Evolutionary conservation across 2,329 filamentous ascomycete genomes (phyloP), one percentile per base, ranked within the genome.

Genomic region (Chrysosporium queenslandicum): DNA sequence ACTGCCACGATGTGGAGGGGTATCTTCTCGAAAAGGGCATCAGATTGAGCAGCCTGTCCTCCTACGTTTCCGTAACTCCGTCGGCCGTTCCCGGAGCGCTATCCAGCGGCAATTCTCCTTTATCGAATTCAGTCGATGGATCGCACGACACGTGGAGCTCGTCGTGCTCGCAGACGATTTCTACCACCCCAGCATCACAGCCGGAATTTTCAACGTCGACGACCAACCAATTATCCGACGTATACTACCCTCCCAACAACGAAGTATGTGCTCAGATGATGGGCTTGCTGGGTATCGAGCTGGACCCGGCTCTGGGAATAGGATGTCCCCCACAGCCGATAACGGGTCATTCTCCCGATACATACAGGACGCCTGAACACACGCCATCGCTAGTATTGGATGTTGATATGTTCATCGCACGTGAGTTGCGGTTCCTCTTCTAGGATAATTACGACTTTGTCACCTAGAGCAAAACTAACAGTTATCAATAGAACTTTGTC

Each of bases 1-100:
- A 92, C 61, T 71, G 81, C 0, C 77, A 86, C 54, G 87, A 92
- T 64, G 82, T 89, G 0, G 85, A 92, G 65, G 74, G 78, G 11
- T 92, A 89, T 62, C 70, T 94, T 2, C 76, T 76, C 37, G 74
- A 56, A 14, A 62, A 62, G 34, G 67, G 67, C 1, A 55, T 70
- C 20, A 57, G 56, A 36, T 41, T 68, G 11, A 61, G 64, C 46
- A 61, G 58, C 1, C 62, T 62, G 18, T 63, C 61, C n/a, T 53
- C 60, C 39, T 64, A 62, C 46, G 47, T 66, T 30, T 58, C 61
- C 2, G 54, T 64, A n/a, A 58, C 61, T 2, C 39, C 55, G 3
- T 36, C 53, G 5, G 53, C 41, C 3, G 20, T 54, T 36, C 7
- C 47, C 2, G 20, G 20, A 11, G 30, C 32, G 3, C 12, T 18